Conservation (phyloP, 495 filamentous ascomycete species). For the Rusavskia elegans region DNA sequence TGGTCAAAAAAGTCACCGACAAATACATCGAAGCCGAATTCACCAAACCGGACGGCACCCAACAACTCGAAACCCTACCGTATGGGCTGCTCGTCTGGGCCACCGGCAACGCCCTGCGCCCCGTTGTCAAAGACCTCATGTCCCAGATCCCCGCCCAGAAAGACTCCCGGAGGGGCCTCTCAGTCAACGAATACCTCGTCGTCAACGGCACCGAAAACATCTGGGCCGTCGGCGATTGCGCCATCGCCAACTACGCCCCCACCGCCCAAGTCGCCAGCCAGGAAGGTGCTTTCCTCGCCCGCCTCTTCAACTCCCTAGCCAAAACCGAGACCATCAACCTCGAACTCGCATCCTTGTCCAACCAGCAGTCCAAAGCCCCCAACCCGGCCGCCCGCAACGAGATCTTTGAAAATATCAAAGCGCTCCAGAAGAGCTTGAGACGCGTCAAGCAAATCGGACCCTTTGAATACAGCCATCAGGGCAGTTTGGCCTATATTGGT, state of each 20-base stretch:
- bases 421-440: slow-evolving; percentile 68
- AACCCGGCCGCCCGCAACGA: slow-evolving; percentile 36
- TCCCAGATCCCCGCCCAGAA: slow-evolving; percentile 82
- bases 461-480: slow-evolving; percentile 97
- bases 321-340: slow-evolving; percentile 68
- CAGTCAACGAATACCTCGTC: slow-evolving; percentile 96
- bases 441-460: slow-evolving; percentile 86
- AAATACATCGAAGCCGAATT: slow-evolving; percentile 88
- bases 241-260: slow-evolving; percentile 90
- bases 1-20: slow-evolving; percentile 94
- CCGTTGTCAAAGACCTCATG: slow-evolving; percentile 81
- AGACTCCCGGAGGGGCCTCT: slow-evolving; percentile 84
- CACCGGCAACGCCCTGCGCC: slow-evolving; percentile 87
- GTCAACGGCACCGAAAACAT: slow-evolving; percentile 93
- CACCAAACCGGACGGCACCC: slow-evolving; percentile 71
- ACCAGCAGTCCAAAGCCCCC: slow-evolving; percentile 48
- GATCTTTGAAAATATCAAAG: slow-evolving; percentile 57
- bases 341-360: slow-evolving; percentile 45
- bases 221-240: slow-evolving; percentile 85
- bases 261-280: slow-evolving; percentile 94
- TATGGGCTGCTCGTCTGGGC: slow-evolving; percentile 98
- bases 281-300: slow-evolving; percentile 88
- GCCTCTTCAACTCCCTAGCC: slow-evolving; percentile 96
- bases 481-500: slow-evolving; percentile 91
- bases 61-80: slow-evolving; percentile 64